These are phyloP conservation scores for Marchantia paleacea DNA, from an alignment of 225 moss, liverwort and hornwort genomes.

Conservation along the genomic window DNA sequence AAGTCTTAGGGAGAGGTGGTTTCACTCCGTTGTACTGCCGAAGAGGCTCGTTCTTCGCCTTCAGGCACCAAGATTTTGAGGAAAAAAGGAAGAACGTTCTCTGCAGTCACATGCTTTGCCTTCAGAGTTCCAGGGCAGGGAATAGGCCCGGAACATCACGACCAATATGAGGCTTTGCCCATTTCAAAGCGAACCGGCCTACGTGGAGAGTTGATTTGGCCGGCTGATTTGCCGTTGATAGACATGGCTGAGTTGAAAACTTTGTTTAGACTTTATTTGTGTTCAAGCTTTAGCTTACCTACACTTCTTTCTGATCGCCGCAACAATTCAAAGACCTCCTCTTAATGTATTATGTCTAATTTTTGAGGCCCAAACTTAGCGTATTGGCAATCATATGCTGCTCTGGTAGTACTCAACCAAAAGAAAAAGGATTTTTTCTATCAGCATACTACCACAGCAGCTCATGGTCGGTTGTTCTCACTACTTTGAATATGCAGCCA, in stretches of 20 bases:
- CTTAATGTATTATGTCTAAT: neutral
- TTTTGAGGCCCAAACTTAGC: neutral
- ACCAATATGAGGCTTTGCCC: neutral
- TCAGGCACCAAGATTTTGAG: neutral
- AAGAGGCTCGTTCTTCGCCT: neutral
- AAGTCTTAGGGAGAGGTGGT: neutral
- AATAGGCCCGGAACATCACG: neutral
- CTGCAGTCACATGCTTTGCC: neutral
- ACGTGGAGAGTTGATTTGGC: neutral
- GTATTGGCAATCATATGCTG: neutral
- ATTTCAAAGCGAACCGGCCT: no score
- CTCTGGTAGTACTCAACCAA: no score
- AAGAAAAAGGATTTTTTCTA: no score
- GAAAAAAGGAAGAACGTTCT: neutral
- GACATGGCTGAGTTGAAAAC: neutral
- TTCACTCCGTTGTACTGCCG: neutral
- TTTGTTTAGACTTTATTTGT: neutral
- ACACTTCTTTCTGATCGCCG: no score
- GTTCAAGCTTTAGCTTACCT: neutral
- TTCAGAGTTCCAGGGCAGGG: neutral
- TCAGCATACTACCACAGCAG: no score
- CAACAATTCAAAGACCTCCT: no score
- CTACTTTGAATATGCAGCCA: neutral
- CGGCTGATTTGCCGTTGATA: neutral
- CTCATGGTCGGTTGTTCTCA: no score